phyloP scores from a whole-genome alignment of 2,329 filamentous ascomycete species.

The Paraconiothyrium brasiliense region DNA sequence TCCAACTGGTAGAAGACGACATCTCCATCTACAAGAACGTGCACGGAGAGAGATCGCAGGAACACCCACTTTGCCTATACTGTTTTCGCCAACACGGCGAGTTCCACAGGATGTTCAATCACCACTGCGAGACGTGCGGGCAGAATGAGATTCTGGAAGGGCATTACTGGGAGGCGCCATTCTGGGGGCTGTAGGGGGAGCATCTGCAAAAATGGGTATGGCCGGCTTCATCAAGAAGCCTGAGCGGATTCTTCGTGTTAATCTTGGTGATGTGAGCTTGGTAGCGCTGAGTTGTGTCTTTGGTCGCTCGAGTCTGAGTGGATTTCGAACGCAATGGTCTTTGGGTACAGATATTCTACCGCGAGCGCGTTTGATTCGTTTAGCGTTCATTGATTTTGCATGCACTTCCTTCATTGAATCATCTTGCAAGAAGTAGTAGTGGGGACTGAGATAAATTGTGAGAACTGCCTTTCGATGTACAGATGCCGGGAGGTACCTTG shows the following conservation, averaged over 20 bases:
- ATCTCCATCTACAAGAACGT: conserved; percentile 36
- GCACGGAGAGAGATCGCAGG: conserved; percentile 35
- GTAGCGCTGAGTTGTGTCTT: background rate
- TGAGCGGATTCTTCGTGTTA: background rate
- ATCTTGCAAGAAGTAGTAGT: too few species aligned
- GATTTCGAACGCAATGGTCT: background rate
- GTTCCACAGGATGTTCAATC: conserved; percentile 32
- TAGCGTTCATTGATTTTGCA: conserved; percentile 1
- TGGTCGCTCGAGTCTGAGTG: background rate
- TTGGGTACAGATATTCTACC: background rate
- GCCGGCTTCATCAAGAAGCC: background rate
- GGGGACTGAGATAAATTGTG: too few species aligned
- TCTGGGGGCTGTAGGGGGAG: background rate
- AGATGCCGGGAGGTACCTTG: too few species aligned
- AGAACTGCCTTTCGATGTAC: too few species aligned
- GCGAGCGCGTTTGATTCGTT: background rate
- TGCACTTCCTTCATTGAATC: background rate
- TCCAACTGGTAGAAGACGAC: conserved; percentile 41
- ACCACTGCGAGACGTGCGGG: conserved; percentile 43
- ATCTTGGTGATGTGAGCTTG: background rate
- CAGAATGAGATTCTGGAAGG: conserved; percentile 35
- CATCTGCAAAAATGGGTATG: background rate
- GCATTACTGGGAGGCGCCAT: conserved; percentile 38
- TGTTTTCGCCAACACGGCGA: conserved; percentile 40
- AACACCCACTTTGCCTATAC: conserved; percentile 35